Evolutionary conservation across 768 basidiomycete genomes (phyloP).

Genomic region (Lentinula detonsa): DNA sequence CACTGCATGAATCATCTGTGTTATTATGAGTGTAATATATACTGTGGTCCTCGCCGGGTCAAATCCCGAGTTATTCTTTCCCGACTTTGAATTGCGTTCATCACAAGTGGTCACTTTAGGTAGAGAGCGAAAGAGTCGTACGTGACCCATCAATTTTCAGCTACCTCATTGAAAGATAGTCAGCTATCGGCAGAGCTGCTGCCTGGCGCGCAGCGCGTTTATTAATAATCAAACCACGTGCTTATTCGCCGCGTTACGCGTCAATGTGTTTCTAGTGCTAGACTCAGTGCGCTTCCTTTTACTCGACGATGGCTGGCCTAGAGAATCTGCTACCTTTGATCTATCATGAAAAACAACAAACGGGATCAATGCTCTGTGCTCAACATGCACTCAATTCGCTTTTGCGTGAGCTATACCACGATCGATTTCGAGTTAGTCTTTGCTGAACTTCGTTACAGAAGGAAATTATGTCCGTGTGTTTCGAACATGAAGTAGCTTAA

Average conservation of each 20-base stretch:
- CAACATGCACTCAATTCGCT: conserved; percentile 82
- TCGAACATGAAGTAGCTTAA: not conserved
- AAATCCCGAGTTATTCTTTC: too few species aligned
- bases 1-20: too few species aligned
- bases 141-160: too few species aligned
- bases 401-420: conserved; percentile 46
- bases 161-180: too few species aligned
- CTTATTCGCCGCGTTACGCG: not conserved
- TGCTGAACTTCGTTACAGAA: conserved; percentile 20
- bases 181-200: too few species aligned
- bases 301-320: conserved; percentile 42
- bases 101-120: too few species aligned
- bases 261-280: not conserved
- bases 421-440: not conserved
- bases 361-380: conserved; percentile 80
- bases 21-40: too few species aligned
- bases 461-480: conserved; percentile 34
- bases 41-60: too few species aligned
- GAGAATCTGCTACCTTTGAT: conserved; percentile 50
- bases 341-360: conserved; percentile 76
- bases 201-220: too few species aligned
- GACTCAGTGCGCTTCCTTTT: not conserved
- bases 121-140: too few species aligned
- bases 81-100: not conserved
- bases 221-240: too few species aligned